Evolutionary conservation across 805 yeast genomes (phyloP), one percentile per base, ranked within the genome.

Genomic region (Myxozyma udenii): DNA sequence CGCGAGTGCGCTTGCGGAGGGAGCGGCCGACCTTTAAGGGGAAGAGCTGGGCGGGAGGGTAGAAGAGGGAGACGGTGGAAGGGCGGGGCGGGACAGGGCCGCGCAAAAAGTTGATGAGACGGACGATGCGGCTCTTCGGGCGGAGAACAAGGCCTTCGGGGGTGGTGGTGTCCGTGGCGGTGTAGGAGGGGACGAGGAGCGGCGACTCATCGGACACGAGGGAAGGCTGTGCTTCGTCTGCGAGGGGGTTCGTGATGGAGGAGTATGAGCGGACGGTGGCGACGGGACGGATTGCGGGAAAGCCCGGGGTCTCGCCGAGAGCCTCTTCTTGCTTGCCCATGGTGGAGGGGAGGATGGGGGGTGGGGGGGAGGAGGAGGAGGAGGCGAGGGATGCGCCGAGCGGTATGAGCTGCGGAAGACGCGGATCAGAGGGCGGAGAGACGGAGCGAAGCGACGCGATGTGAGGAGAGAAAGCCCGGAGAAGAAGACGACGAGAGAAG

Each of bases 21-120:
- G 59, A 36, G 23, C 53, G 52, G 46, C 54, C 51, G 40, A 55
- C 36, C 51, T 51, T 53, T 14, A 55, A 23, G 25, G 60, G 60
- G 46, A 50, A 49, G 16, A 53, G 51, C 49, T 55, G 60, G 47
- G 46, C 44, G 16, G 60, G 60, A 2, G 60, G 47, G 32, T 53
- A 55, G 35, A 55, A 1, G 23, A 55, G 58, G 30, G 55, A 46
- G 39, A 55, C 60, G 9, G 39, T 24, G 19, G 60, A 55, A 33
- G 58, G 57, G 4, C 54, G 48, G 19, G 57, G 54, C 19, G 60
- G 60, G 3, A 45, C 23, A n/a, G 60, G 60, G 24, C 60, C 60
- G 28, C 60, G 60, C 23, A 55, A 39, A 41, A 53, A 46, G 42
- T 53, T 49, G 47, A 55, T 41, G 16, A 55, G 14, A 23, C 58